Evolutionary conservation across 805 yeast species (phyloP), one percentile per base, ranked within the genome.

Genomic region (Torulaspora maleeae): DNA sequence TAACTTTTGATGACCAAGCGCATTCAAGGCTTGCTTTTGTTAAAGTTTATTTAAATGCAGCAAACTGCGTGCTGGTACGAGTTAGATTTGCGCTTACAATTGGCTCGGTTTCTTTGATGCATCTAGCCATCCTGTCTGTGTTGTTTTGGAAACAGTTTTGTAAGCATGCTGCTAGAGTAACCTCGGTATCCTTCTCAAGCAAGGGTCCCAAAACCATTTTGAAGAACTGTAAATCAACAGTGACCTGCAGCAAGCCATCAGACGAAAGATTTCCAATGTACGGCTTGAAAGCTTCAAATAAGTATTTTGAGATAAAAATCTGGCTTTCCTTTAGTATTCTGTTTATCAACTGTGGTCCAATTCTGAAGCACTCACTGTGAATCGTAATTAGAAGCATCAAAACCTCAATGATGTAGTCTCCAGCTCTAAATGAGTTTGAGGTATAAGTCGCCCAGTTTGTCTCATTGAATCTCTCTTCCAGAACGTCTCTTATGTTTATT

Each of bases 151-250:
- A 53, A 55, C 69, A 58, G 51, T 67, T 54, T 43, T 54, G 64
- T 36, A 66, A 51, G 36, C 57, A 58, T 5, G 67, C 67, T 35
- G 51, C 53, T 19, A 63, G 38, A 3, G 64, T 60, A 4, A 60
- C 60, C 38, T 58, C 52, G 10, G 67, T 61, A 30, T 63, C 67
- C 28, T 56, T 52, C 37, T 63, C 66, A 36, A 64, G 48, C 36
- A 60, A 47, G 1, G 53, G 39, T 3, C 61, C 62, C 10, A 63
- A 38, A 33, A 61, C 57, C 38, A 51, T 61, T 38, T 72, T 69
- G 56, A 78, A 69, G 52, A 79, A 78, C 54, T 77, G 78, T 22
- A 79, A 55, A 53, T 80, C 85, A 3, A 79, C 73, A 0, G 74
- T 67, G 2, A 73, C 68, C 57, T 79, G 84, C 43, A 75, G 61